These are phyloP conservation scores for Neurospora tetrasperma DNA, from an alignment of 495 filamentous ascomycete genomes.

Conservation along the genomic window DNA sequence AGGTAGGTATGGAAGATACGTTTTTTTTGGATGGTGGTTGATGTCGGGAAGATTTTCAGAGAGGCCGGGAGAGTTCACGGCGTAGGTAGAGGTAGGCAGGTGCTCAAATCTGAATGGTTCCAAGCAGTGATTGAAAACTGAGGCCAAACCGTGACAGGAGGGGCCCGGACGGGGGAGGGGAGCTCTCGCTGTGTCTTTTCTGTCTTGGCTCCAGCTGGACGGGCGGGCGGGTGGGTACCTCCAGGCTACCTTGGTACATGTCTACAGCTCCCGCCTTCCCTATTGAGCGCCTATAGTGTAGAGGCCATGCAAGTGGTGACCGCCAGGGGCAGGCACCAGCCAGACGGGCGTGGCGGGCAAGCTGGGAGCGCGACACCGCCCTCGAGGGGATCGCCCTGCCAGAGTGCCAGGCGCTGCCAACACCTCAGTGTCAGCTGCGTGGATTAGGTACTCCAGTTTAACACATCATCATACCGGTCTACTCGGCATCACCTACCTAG, in stretches of 20 bases:
- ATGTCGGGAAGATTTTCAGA: slow-evolving; percentile 9
- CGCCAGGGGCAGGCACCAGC: neutral
- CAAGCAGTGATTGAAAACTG: neutral
- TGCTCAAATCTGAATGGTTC: neutral
- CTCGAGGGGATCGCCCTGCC: neutral
- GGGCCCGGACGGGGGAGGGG: neutral
- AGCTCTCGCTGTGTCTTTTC: neutral
- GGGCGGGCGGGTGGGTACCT: neutral
- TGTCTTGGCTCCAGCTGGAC: neutral
- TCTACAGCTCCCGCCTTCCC: neutral
- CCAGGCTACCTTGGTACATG: neutral
- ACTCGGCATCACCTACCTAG: too few relatives aligned
- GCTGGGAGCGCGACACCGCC: neutral
- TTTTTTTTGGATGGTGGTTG: neutral
- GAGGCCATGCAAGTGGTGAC: neutral
- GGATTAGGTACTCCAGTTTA: neutral
- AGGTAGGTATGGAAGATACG: neutral
- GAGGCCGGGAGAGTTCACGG: neutral
- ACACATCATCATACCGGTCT: neutral
- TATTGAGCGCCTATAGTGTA: neutral
- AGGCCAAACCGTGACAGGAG: neutral
- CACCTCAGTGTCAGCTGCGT: neutral
- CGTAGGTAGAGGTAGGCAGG: neutral
- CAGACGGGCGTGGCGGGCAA: too few relatives aligned
- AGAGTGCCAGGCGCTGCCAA: neutral